phyloP scores from a whole-genome alignment of 2,329 filamentous ascomycete species.

The Fusarium xylarioides region DNA sequence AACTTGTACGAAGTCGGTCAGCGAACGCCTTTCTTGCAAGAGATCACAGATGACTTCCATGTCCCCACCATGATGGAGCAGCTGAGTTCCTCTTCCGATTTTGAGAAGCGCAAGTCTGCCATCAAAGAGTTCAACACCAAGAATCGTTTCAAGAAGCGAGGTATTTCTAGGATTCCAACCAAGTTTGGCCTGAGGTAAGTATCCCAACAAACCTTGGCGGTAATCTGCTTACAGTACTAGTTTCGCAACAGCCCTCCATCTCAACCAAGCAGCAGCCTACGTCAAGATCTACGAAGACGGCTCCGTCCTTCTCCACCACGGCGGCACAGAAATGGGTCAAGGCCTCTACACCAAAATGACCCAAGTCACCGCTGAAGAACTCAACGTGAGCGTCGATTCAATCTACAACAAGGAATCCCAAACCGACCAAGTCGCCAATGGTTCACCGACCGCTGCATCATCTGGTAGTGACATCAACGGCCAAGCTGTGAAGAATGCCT shows the following conservation, averaged over 20 bases:
- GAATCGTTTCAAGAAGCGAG: not conserved
- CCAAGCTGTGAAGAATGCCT: not conserved
- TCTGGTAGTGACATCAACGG: not conserved
- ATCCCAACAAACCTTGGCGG: accelerated
- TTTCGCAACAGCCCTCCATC: not conserved
- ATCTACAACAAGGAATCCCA: not conserved
- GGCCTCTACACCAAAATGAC: not conserved
- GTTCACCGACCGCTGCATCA: not conserved
- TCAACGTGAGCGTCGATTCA: not conserved
- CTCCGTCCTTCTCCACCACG: not conserved
- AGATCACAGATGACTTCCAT: not conserved
- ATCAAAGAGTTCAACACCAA: not conserved
- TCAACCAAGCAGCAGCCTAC: not conserved
- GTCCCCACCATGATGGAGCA: not conserved
- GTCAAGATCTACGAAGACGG: not conserved
- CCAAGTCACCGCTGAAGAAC: not conserved
- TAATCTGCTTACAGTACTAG: accelerated
- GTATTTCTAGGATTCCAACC: not conserved
- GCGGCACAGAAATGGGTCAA: slow-evolving; percentile 3
- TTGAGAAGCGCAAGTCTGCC: not conserved
- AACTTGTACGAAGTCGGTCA: not conserved
- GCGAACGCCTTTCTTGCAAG: not conserved
- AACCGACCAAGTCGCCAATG: not conserved
- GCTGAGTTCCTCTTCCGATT: not conserved
- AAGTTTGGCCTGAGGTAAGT: not conserved